A percentile compares a stretch with the other conserved stretches of the same genome.
phyloP scores from a whole-genome alignment of 805 yeast species.

The Wickerhamomyces sydowiorum region DNA sequence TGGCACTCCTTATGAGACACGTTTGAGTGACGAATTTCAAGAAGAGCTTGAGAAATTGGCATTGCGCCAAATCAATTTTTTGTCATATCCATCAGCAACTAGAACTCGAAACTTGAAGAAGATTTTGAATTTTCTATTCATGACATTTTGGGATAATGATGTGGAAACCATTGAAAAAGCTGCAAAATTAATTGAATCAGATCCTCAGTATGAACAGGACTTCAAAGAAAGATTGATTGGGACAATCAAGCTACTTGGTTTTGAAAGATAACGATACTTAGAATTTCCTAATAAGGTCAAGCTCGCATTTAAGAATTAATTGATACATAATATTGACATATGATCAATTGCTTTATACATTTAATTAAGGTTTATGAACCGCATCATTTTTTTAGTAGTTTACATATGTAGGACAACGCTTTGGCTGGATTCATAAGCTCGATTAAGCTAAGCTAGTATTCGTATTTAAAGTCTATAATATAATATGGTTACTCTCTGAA shows the following conservation, averaged over 20 bases:
- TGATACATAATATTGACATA: no score
- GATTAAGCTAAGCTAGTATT: no score
- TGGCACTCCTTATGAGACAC: neutral
- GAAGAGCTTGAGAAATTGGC: slow-evolving; percentile 16
- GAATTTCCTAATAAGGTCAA: no score
- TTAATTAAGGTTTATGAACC: no score
- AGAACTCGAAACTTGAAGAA: slow-evolving; percentile 26
- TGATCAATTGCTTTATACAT: no score
- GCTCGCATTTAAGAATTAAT: no score
- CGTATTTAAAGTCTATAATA: no score
- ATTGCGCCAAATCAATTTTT: slow-evolving; percentile 25
- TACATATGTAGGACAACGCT: no score
- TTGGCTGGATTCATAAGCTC: no score
- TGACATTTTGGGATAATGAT: slow-evolving; percentile 30
- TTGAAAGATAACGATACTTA: slow-evolving; percentile 18
- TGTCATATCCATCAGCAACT: slow-evolving; percentile 26
- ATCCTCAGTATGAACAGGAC: slow-evolving; percentile 4
- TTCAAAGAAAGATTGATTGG: slow-evolving; percentile 13
- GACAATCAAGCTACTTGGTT: slow-evolving; percentile 20
- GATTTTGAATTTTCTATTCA: slow-evolving; percentile 30
- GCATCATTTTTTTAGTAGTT: no score
- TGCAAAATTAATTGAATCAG: slow-evolving; percentile 11
- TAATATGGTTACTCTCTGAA: no score
- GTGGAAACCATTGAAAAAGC: slow-evolving; percentile 4
- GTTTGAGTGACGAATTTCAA: neutral